Conservation (phyloP, 2,329 filamentous ascomycete genomes). For the Pestalotiopsis sp. region DNA sequence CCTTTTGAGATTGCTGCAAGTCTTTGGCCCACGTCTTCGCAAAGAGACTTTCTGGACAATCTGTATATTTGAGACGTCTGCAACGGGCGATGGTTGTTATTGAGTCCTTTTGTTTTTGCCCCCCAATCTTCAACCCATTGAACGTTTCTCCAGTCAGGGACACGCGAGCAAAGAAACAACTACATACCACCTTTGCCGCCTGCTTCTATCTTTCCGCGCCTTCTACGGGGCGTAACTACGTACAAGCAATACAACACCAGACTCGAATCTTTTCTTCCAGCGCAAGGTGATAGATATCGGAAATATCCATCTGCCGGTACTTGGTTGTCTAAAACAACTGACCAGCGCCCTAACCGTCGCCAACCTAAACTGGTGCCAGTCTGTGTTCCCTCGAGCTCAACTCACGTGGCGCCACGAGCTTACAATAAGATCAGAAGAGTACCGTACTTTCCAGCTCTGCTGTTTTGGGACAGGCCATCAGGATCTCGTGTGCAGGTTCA, state of each 20-base stretch:
- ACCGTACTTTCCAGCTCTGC: not conserved
- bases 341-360: not conserved
- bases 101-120: not conserved
- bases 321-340: not conserved
- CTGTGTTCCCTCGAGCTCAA: conserved; percentile 3
- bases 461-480: not conserved
- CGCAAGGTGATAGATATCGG: not conserved
- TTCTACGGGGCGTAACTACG: not conserved
- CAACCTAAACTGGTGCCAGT: not conserved
- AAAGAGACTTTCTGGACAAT: not conserved
- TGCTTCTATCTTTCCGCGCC: not conserved
- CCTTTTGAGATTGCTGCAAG: not conserved
- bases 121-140: not conserved
- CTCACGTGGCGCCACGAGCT: not conserved
- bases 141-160: not conserved
- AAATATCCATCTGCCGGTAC: not conserved
- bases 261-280: not conserved
- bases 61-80: not conserved
- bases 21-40: not conserved
- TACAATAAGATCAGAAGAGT: not conserved
- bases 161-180: not conserved
- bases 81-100: not conserved
- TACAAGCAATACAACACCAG: not conserved
- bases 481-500: not conserved
- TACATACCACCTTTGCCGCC: not conserved